Evolutionary conservation across 306 rosid genomes (phyloP), one percentile per base, ranked within the genome.

Genomic region (Cicer judaicum): DNA sequence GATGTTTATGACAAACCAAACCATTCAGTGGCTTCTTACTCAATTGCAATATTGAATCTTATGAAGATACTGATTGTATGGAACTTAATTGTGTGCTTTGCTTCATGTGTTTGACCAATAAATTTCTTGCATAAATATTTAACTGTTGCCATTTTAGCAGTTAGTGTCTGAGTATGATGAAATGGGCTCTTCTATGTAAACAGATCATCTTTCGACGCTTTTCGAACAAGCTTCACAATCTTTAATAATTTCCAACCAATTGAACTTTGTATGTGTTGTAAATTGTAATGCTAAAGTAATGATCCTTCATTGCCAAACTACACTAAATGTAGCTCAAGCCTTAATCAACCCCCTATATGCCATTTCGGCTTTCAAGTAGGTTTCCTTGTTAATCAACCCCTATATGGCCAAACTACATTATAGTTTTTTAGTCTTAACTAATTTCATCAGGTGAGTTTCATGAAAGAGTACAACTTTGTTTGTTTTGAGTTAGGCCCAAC

Each of bases 1-100:
- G 61, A 54, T 54, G 61, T 18, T 54, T 54, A 54, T 18, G 61
- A 54, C 36, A 54, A 18, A 16, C 36, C 61, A 54, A 54, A 29
- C 34, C 34, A 29, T 54, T 54, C 61, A 54, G 7, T 52, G 57
- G 12, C 61, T 54, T 54, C 61, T 54, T 52, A 14, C 18, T 52
- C 57, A 52, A 15, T 52, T 52, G 10, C 24, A 52, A 50, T 14
- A 10, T 50, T 14, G 2, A 52, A 50, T 14, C 21, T 50, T 14
- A 7, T 14, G 57, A 52, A 15, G 24, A 52, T 14, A 52, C 10
- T 52, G 18, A 52, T 52, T 14, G 18, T 14, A 52, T n/a, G 57
- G 14, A 52, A 6, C 8, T 52, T 29, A 29, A 16, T 14, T 14
- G 21, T 52, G 19, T 52, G 21, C 56, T 50, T 52, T 14, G 10